phyloP scores from a whole-genome alignment of 345 rosid species.

The Litchi chinensis region DNA sequence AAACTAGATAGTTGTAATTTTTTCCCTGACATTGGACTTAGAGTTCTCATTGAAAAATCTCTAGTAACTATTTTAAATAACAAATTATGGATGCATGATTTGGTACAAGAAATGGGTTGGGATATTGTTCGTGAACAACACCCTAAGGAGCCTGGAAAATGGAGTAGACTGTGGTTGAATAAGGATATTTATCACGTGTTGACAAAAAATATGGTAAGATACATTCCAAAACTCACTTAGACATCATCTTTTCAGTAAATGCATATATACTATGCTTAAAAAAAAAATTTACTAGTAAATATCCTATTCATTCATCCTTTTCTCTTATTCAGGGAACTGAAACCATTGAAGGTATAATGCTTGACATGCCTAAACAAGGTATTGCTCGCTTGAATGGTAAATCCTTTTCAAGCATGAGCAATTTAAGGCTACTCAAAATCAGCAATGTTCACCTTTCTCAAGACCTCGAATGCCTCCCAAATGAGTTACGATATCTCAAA shows the following conservation, averaged over 20 bases:
- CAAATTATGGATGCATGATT: constrained; percentile 23
- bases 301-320: not conserved
- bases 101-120: constrained; percentile 19
- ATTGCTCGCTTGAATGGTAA: not conserved
- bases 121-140: constrained; percentile 3
- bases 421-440: not conserved
- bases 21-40: not conserved
- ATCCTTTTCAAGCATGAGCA: not conserved
- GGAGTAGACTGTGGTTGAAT: constrained; percentile 20
- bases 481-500: not conserved
- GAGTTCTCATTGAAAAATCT: constrained; percentile 3
- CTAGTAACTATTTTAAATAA: constrained; percentile 14
- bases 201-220: constrained; percentile 6
- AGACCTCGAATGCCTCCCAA: not conserved
- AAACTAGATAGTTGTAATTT: constrained; percentile 18
- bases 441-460: not conserved
- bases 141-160: not conserved
- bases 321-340: not conserved
- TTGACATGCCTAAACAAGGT: not conserved
- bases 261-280: no score
- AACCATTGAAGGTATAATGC: not conserved
- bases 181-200: constrained; percentile 14
- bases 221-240: no score
- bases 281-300: no score
- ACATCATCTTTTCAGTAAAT: no score